Evolutionary conservation across 2,329 filamentous ascomycete genomes (phyloP), one percentile per base, ranked within the genome.

Genomic region (Apiospora malaysiana): DNA sequence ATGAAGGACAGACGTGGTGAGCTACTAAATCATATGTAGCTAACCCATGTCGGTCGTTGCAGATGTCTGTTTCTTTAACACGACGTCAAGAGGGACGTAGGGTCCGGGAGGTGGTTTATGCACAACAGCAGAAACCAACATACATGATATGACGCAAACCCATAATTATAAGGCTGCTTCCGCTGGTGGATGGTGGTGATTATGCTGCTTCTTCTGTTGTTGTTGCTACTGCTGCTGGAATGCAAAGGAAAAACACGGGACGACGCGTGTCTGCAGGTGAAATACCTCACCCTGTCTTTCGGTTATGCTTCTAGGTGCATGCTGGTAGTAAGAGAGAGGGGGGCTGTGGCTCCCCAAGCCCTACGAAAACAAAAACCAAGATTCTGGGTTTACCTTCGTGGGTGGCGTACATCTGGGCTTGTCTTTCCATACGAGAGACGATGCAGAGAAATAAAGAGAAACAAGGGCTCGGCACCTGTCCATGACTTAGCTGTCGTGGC

Each of bases 211-310:
- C 46, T 49, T 21, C 46, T 49, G 46, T 23, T 51, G 23, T 23
- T 51, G 18, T 9, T 40, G 21, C 49, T 51, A 12, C 49, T 51
- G 18, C 18, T 40, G 21, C 7, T n/a, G 18, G 56, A 9, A n/a
- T 14, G 21, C 18, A 6, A 40, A 63, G 27, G 27, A 63, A n/a
- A 63, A 63, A 21, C 56, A 63, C 32, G 56, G 32, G 32, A 63
- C 56, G 56, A 63, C 56, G 56, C 56, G 32, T 63, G 56, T 63
- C 56, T 63, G 56, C 56, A 63, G 56, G 56, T 40, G 18, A 63
- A 10, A 63, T 63, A 63, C 40, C 56, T 63, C 56, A 63, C 56
- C 18, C 32, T 63, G 56, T 63, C 56, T 32, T 40, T 63, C 56
- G 56, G 56, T 40, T n/a, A 63, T 63, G 56, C 56, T 63, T 63